A percentile compares a stretch with the other conserved stretches of the same genome.
These are phyloP conservation scores for Filobasidium wieringae DNA, from an alignment of 768 basidiomycete genomes.

Conservation along the genomic window DNA sequence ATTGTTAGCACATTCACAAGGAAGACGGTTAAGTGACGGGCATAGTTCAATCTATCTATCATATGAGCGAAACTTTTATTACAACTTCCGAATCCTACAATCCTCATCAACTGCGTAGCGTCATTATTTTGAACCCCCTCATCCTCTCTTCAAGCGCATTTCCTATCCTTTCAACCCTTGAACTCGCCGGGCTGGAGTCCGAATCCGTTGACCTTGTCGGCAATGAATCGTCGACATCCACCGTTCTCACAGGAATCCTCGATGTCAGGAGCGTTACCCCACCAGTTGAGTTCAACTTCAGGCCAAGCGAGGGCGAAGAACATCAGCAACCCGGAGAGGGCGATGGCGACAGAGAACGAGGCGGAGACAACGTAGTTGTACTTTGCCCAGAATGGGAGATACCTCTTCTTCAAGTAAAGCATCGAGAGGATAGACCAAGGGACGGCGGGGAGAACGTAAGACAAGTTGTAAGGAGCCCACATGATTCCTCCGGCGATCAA, in stretches of 20 bases:
- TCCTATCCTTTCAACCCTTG: neutral
- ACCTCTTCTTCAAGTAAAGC: constrained; percentile 21
- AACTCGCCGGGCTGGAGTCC: neutral
- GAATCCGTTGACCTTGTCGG: neutral
- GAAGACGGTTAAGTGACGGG: no score
- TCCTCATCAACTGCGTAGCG: no score
- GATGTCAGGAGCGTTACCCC: constrained; percentile 23
- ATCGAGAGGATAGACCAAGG: constrained; percentile 25
- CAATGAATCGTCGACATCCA: neutral
- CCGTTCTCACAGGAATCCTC: neutral
- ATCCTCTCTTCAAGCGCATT: no score
- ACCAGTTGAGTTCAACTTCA: constrained; percentile 31
- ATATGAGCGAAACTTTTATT: no score
- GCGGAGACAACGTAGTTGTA: constrained; percentile 39
- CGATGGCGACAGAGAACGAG: constrained; percentile 38
- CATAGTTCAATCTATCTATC: no score
- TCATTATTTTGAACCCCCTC: no score
- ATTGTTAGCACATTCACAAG: no score
- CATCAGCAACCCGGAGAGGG: constrained; percentile 38
- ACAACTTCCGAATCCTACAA: no score
- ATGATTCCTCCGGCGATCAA: constrained; percentile 1
- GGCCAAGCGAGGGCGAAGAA: constrained; percentile 39
- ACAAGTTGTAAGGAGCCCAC: constrained; percentile 25
- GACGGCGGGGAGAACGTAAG: constrained; percentile 24
- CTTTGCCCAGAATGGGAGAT: neutral